A percentile compares a stretch with the other conserved stretches of the same genome.
phyloP scores from a whole-genome alignment of 768 basidiomycete genomes.

The Lactifluus echinatus region DNA sequence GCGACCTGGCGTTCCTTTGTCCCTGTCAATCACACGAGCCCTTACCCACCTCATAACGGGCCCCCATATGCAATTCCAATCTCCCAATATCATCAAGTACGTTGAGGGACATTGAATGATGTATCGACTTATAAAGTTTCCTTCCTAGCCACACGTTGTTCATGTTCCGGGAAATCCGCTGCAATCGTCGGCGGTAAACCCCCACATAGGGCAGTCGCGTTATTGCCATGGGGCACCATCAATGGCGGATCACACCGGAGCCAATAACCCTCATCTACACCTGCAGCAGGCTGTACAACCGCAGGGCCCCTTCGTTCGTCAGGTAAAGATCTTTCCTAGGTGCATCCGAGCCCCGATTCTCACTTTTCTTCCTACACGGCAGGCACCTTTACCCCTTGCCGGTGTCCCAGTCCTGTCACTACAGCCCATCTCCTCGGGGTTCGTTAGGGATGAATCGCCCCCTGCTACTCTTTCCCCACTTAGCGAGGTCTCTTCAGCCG shows the following conservation, averaged over 20 bases:
- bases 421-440: neutral
- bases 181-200: neutral
- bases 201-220: neutral
- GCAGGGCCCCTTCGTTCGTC: neutral
- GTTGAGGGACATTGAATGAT: neutral
- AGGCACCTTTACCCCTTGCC: neutral
- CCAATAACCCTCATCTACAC: neutral
- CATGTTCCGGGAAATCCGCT: neutral
- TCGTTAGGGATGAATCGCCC: neutral
- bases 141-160: neutral
- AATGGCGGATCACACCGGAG: neutral
- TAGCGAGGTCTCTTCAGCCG: neutral
- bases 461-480: neutral
- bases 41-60: neutral
- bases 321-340: neutral
- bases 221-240: neutral
- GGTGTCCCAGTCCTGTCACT: neutral
- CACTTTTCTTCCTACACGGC: neutral
- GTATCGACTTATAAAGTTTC: neutral
- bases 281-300: neutral
- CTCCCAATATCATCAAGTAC: neutral
- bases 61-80: neutral
- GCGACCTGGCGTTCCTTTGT: too few species aligned
- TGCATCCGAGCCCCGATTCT: neutral
- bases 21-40: neutral